Evolutionary conservation across 1,139 yeast genomes (phyloP), one percentile per base, ranked within the genome.

Genomic region (Pichia cactophila): DNA sequence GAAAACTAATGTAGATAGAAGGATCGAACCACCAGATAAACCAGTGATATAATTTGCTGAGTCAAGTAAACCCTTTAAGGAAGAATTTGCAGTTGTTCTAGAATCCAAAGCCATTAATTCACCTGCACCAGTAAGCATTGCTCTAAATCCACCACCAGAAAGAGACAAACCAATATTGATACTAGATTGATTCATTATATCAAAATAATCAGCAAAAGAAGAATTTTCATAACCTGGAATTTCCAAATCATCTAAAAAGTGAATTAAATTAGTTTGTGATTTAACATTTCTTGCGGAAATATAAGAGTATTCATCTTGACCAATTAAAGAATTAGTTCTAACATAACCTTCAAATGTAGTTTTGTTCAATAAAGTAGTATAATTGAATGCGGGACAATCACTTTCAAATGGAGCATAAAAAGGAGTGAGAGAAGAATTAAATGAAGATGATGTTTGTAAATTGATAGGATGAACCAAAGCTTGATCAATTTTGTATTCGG

Each of bases 61-160:
- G 55, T 81, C 85, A 31, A 80, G 64, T 14, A 83, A 53, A 0
- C 85, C 85, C 28, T 75, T 74, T 23, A 80, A 57, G 1, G 69
- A 68, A 7, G 54, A 49, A 9, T 54, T 42, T 1, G 64, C 60
- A 0, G 70, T 54, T 8, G 69, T 64, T 26, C 70, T 65, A 2
- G 63, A 59, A 57, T 83, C 84, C 58, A 78, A 68, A 0, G 84
- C 85, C 10, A 71, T 60, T 1, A 83, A 50, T 16, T 75, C 71
- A 1, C 92, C 92, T 2, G 83, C 83, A 2, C 84, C 85, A 4
- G 76, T 73, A 12, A 84, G 61, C 79, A 84, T 77, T 1, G 90
- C 77, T 52, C 90, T 67, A 57, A 80, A 82, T 0, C 89, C 88
- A 11, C 92, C 92, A 4, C 92, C 92, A 5, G 89, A 82, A 31